Base-by-base conservation (phyloP, 306 rosid genomes). In the Abrus precatorius region DNA sequence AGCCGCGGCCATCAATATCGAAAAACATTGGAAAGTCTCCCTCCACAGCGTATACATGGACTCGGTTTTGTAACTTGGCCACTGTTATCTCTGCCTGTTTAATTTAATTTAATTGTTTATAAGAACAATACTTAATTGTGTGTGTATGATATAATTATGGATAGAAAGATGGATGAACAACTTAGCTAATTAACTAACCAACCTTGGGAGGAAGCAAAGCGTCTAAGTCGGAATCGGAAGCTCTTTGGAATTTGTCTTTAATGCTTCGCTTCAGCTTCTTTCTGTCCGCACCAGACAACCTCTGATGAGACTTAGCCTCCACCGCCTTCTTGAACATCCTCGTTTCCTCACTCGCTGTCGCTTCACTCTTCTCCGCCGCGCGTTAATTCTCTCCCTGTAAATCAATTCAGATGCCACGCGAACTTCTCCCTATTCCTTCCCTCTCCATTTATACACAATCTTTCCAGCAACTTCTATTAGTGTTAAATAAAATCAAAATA, bases 281-380 rank as follows among this genome's bases (percentile, higher is more conserved):
- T 38, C 84, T 80, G 75, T 95, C 99, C 8, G 97, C 97, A 69
- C 99, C 99, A 0, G 99, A 95, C n/a, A 92, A 62, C 43, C 99
- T 87, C 83, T 95, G 99, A 80, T 92, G 99, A 14, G 92, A 87
- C 87, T 85, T 91, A 6, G 93, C 87, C 72, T 95, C 97, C 62
- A 87, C 88, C 70, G 90, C 91, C 95, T 95, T 95, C 97, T 95
- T 95, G 87, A 95, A 93, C 99, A 95, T 90, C 32, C 9, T 89
- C 75, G 27, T 1, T 2, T 36, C 40, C 13, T 65, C 49, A 1
- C 71, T 65, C 66, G 5, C 40, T 36, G 2, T 2, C 40, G 40
- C 40, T 36, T 20, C 20, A 20, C 20, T 20, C 20, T 20, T 20
- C 20, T 20, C 20, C 20, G 20, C 20, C 20, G 20, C 20, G 20